Evolutionary conservation across 345 rosid species (phyloP).

Genomic region (Melaleuca quinquenervia): DNA sequence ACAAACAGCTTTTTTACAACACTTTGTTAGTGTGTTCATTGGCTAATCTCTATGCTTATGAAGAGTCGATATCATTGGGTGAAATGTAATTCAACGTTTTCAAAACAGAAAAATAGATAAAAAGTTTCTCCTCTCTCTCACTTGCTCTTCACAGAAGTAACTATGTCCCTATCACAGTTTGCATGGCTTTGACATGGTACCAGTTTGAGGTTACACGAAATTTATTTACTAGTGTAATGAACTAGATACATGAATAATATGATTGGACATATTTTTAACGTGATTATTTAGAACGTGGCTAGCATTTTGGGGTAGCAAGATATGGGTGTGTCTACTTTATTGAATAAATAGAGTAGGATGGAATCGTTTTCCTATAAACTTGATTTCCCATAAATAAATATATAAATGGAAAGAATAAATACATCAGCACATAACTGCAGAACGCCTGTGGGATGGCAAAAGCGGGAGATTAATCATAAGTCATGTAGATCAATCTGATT

Average conservation of each 20-base stretch:
- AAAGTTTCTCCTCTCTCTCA: neutral
- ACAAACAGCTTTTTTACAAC: neutral
- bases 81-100: neutral
- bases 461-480: neutral
- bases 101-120: too few relatives aligned
- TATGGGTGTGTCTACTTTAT: neutral
- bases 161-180: neutral
- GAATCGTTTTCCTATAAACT: neutral
- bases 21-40: neutral
- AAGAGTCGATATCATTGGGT: neutral
- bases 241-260: neutral
- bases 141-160: neutral
- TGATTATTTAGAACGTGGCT: neutral
- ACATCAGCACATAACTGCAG: neutral
- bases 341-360: neutral
- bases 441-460: neutral
- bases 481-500: neutral
- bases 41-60: neutral
- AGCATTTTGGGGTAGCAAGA: neutral
- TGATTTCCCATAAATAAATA: neutral
- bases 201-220: slow-evolving; percentile 1
- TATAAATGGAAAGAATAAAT: too few relatives aligned
- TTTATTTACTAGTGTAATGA: neutral
- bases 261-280: neutral
- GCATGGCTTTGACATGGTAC: neutral